phyloP scores from a whole-genome alignment of 345 rosid genomes.

The Limnanthes douglasii region DNA sequence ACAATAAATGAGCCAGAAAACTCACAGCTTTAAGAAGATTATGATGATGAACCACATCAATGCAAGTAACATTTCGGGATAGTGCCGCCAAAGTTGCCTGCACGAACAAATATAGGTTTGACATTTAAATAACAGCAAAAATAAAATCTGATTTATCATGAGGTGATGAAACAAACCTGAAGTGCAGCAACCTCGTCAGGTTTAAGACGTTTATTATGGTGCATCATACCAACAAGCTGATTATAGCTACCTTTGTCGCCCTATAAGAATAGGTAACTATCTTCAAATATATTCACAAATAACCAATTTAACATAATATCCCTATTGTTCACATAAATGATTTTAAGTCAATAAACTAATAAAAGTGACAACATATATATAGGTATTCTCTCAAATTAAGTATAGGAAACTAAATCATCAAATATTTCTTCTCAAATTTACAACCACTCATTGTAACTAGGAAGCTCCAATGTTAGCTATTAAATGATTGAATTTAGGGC shows the following conservation, averaged over 20 bases:
- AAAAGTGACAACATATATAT: not conserved
- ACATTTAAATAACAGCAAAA: not conserved
- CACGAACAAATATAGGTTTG: constrained; percentile 4
- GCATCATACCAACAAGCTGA: constrained; percentile 52
- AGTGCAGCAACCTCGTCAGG: constrained; percentile 57
- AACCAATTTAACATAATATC: not conserved
- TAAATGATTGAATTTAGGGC: too few species aligned
- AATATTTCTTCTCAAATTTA: too few species aligned
- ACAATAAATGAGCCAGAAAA: constrained; percentile 6
- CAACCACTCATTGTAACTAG: not conserved
- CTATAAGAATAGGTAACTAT: constrained; percentile 14
- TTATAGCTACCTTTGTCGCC: constrained; percentile 39
- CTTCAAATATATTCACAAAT: not conserved
- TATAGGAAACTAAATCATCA: not conserved
- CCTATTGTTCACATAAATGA: not conserved
- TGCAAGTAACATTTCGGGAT: constrained; percentile 51
- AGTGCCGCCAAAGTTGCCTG: constrained; percentile 59
- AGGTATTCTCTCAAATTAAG: not conserved
- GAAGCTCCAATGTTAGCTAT: not conserved
- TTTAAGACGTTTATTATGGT: constrained; percentile 21
- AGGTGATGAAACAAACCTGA: constrained; percentile 26
- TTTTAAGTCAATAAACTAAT: not conserved
- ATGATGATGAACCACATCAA: constrained; percentile 39
- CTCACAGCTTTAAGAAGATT: constrained; percentile 58
- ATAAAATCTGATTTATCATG: not conserved